Conservation (phyloP, 306 rosid species). For the Cyamopsis tetragonoloba region DNA sequence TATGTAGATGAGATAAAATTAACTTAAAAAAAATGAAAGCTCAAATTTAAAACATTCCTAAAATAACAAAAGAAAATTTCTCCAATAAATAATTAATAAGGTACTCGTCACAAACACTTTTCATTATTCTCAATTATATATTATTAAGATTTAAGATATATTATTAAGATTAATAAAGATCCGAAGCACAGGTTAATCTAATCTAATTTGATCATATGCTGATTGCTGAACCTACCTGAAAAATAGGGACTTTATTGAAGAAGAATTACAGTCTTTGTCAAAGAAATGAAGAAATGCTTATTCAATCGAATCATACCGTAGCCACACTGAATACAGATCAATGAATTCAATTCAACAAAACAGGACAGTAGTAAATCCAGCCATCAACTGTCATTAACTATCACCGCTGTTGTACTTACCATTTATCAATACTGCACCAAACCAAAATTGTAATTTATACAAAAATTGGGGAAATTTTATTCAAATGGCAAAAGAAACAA, state of each 20-base stretch:
- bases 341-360: too few species aligned
- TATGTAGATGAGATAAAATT: too few species aligned
- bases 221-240: too few species aligned
- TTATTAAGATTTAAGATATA: too few species aligned
- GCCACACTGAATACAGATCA: too few species aligned
- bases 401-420: background rate
- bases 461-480: background rate
- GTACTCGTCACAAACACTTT: too few species aligned
- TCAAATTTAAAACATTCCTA: too few species aligned
- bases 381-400: background rate
- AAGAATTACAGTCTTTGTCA: background rate
- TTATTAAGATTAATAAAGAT: background rate
- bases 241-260: background rate
- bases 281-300: background rate
- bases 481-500: background rate
- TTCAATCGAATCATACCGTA: background rate
- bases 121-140: too few species aligned
- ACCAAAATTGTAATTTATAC: slow-evolving; percentile 8
- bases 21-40: too few species aligned
- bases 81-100: too few species aligned
- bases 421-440: background rate
- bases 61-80: too few species aligned
- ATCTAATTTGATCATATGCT: background rate
- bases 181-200: background rate
- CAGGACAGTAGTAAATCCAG: too few species aligned